A percentile compares a stretch with the other conserved stretches of the same genome.
phyloP scores from a whole-genome alignment of 2,329 filamentous ascomycete species.

The Pochonia chlamydosporia region DNA sequence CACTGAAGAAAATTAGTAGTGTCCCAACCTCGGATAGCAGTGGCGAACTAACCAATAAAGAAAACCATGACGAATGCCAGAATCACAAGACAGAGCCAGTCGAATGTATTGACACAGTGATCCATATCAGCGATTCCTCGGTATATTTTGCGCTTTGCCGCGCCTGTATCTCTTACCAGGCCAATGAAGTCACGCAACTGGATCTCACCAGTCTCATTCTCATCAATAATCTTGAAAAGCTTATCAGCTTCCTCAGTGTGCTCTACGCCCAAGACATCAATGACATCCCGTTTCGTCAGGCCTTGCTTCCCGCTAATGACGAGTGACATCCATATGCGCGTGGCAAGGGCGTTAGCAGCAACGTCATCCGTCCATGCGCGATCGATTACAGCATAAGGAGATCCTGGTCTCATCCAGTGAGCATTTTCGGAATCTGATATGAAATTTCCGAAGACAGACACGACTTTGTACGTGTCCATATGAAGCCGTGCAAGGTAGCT shows the following conservation, averaged over 20 bases:
- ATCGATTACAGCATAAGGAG: constrained; percentile 20
- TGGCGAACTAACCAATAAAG: constrained; percentile 14
- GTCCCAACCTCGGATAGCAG: too few relatives aligned
- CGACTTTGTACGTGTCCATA: background rate
- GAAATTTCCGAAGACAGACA: background rate
- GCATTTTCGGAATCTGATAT: background rate
- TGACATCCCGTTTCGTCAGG: background rate
- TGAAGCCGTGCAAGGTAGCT: constrained; percentile 3
- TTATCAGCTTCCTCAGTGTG: constrained; percentile 8
- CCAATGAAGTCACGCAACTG: constrained; percentile 22
- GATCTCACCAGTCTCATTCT: constrained; percentile 20
- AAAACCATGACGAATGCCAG: constrained; percentile 19
- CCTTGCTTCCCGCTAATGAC: constrained; percentile 2
- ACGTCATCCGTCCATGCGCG: constrained; percentile 18
- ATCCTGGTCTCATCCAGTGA: constrained; percentile 10
- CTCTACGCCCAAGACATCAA: background rate
- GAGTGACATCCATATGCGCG: constrained; percentile 24
- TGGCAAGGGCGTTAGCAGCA: constrained; percentile 18
- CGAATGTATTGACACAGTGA: constrained; percentile 23
- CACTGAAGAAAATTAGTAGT: background rate
- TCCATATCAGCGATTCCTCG: constrained; percentile 20
- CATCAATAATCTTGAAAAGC: constrained; percentile 2
- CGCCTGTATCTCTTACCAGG: constrained; percentile 20
- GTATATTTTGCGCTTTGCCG: constrained; percentile 20
- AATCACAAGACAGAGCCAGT: constrained; percentile 19